Evolutionary conservation across 2,329 filamentous ascomycete species (phyloP).

Genomic region (Leptographium galeiforme): DNA sequence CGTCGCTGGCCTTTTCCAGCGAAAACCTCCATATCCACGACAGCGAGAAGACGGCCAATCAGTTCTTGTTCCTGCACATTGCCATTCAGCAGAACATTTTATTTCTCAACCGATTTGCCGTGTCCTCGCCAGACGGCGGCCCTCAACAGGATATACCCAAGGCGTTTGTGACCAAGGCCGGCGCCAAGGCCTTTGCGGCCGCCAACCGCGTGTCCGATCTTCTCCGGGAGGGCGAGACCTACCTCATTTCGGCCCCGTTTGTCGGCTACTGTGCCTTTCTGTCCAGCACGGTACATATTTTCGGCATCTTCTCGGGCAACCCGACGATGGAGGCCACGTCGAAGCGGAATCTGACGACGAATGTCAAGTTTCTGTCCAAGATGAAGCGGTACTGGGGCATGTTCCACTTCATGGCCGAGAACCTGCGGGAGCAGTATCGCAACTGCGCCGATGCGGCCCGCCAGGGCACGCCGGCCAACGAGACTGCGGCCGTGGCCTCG

Average conservation of each 20-base stretch:
- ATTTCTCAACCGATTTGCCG: conserved; percentile 79
- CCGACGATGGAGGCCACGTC: conserved; percentile 59
- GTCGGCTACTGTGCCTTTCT: conserved; percentile 90
- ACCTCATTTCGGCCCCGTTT: conserved; percentile 79
- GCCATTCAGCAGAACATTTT: conserved; percentile 79
- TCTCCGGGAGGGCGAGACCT: conserved; percentile 65
- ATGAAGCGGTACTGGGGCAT: conserved; percentile 99
- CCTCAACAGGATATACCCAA: conserved; percentile 59
- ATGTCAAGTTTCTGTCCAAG: conserved; percentile 79
- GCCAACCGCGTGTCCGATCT: conserved; percentile 79
- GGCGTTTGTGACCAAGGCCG: conserved; percentile 63
- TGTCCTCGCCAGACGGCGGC: conserved; percentile 54
- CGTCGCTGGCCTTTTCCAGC: conserved; percentile 55
- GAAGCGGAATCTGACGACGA: conserved; percentile 73
- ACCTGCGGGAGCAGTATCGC: conserved; percentile 77
- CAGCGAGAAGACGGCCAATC: conserved; percentile 74
- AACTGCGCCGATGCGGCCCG: conserved; percentile 70
- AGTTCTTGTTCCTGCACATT: conserved; percentile 87
- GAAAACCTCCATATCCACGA: conserved; percentile 79
- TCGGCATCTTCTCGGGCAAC: conserved; percentile 81
- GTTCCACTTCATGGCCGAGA: conserved; percentile 94
- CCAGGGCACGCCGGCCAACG: conserved; percentile 42
- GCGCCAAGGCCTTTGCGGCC: conserved; percentile 63
- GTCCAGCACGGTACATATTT: conserved; percentile 87
- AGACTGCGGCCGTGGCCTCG: conserved; percentile 29